Percentiles rank a stretch among this genome's conserved stretches.
Evolutionary conservation across 2,329 filamentous ascomycete genomes (phyloP).

Genomic region (Aureobasidium sp.): DNA sequence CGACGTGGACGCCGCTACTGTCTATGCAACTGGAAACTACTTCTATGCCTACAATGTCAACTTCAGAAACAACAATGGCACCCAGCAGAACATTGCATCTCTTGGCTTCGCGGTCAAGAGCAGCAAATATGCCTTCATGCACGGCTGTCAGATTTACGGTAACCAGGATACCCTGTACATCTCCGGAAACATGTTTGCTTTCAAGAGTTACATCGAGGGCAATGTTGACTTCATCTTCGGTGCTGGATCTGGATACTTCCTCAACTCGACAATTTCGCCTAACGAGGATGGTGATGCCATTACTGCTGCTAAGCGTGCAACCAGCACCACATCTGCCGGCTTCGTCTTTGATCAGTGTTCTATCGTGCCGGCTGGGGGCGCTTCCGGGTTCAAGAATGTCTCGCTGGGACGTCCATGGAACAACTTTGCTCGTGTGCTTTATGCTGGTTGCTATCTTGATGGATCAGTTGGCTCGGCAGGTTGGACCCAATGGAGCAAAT

Average conservation of each 20-base stretch:
- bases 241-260: slow-evolving; percentile 37
- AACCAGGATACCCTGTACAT: slow-evolving; percentile 33
- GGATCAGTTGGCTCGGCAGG: slow-evolving; percentile 19
- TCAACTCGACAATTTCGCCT: slow-evolving; percentile 29
- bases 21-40: slow-evolving; percentile 33
- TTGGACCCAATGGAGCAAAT: slow-evolving; percentile 25
- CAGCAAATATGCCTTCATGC: slow-evolving; percentile 33
- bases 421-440: slow-evolving; percentile 18
- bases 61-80: slow-evolving; percentile 32
- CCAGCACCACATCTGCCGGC: slow-evolving; percentile 29
- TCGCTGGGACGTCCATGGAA: slow-evolving; percentile 21
- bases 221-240: slow-evolving; percentile 39
- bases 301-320: slow-evolving; percentile 32
- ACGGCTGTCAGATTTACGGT: slow-evolving; percentile 30
- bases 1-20: slow-evolving; percentile 32
- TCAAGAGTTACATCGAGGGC: slow-evolving; percentile 33
- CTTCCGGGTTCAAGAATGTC: slow-evolving; percentile 22
- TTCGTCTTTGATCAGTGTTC: slow-evolving; percentile 32
- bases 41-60: slow-evolving; percentile 34
- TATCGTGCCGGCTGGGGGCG: slow-evolving; percentile 24
- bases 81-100: slow-evolving; percentile 29
- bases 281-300: slow-evolving; percentile 30
- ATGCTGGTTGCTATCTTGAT: slow-evolving; percentile 18
- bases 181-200: slow-evolving; percentile 31
- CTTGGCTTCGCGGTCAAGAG: slow-evolving; percentile 34